Evolutionary conservation across 1,284 basidiomycete genomes (phyloP), one percentile per base, ranked within the genome.

Genomic region (Anthracocystis panici-leucophaei): DNA sequence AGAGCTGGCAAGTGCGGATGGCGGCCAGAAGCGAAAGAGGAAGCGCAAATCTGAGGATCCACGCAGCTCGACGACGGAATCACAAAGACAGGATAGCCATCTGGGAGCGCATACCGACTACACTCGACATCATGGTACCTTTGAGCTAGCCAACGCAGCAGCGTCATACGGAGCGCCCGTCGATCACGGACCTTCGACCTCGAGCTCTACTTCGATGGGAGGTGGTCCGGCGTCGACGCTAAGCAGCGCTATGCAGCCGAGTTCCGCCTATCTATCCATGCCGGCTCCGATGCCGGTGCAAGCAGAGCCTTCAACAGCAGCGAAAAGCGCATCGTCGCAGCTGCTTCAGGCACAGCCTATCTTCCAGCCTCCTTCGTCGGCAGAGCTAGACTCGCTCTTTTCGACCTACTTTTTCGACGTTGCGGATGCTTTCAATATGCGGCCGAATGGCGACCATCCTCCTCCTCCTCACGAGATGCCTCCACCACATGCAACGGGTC

Each of bases 331-430:
- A 8, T 41, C 58, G 5, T 66, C 64, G 1, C 62, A 70, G 38
- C 56, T 70, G 8, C 57, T 72, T 0, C 73, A 76, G 29, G 61
- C 41, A 1, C 68, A 72, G 45, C 68, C 73, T 23, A 76, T 76
- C 60, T 72, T 76, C 45, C 65, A 66, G 29, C 72, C 72, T 0
- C 72, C 72, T 16, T 66, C 66, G 0, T 75, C 72, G 33, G 67
- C 72, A 20, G 73, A 76, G 56, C 65, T 76, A 45, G 73, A 76
- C 31, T 76, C 73, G 54, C 60, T 76, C 41, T 76, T 76, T 38
- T 71, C 73, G 16, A 60, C 68, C 48, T 76, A 76, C 65, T 76
- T 76, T 23, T 76, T 76, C 48, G 73, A 76, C 25, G 68, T 76
- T 11, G 66, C 64, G 5, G 62, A 71, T 41, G 57, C 67, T 7